Percentiles rank a stretch among this genome's conserved stretches.
phyloP scores from a whole-genome alignment of 202 grass and related monocot genomes.

The Elaeis oleifera region DNA sequence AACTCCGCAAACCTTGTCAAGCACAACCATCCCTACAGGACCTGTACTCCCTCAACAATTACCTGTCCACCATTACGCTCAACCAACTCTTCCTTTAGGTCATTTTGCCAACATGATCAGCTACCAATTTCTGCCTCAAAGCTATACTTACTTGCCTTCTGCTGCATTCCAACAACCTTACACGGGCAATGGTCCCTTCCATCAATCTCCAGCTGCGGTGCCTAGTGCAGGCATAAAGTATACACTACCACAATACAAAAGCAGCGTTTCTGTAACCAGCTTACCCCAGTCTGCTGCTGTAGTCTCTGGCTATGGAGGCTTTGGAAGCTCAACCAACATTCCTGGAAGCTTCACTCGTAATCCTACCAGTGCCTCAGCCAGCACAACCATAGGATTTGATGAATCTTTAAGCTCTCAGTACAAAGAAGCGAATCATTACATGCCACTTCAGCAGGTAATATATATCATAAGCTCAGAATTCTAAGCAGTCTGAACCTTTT shows the following conservation, averaged over 20 bases:
- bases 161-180: slow-evolving; percentile 77
- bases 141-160: slow-evolving; percentile 82
- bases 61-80: slow-evolving; percentile 78
- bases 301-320: slow-evolving; percentile 73
- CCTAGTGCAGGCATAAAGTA: slow-evolving; percentile 80
- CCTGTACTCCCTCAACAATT: slow-evolving; percentile 71
- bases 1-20: slow-evolving; percentile 49
- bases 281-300: slow-evolving; percentile 61
- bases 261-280: slow-evolving; percentile 51
- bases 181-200: slow-evolving; percentile 70
- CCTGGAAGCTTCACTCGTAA: slow-evolving; percentile 59
- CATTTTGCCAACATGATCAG: slow-evolving; percentile 83
- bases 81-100: slow-evolving; percentile 60
- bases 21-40: slow-evolving; percentile 37
- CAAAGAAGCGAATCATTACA: slow-evolving; percentile 76
- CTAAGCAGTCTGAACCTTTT: no score
- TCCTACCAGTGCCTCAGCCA: slow-evolving; percentile 42
- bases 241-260: slow-evolving; percentile 77
- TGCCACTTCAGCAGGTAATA: slow-evolving; percentile 79
- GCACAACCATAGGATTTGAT: slow-evolving; percentile 70
- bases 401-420: slow-evolving; percentile 73
- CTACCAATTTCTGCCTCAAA: slow-evolving; percentile 77
- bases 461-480: background rate
- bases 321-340: slow-evolving; percentile 66
- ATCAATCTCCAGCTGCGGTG: slow-evolving; percentile 61